Percentiles rank a stretch among this genome's conserved stretches.
Conservation (phyloP, 2,329 filamentous ascomycete species). For the Aspergillus alliaceus region DNA sequence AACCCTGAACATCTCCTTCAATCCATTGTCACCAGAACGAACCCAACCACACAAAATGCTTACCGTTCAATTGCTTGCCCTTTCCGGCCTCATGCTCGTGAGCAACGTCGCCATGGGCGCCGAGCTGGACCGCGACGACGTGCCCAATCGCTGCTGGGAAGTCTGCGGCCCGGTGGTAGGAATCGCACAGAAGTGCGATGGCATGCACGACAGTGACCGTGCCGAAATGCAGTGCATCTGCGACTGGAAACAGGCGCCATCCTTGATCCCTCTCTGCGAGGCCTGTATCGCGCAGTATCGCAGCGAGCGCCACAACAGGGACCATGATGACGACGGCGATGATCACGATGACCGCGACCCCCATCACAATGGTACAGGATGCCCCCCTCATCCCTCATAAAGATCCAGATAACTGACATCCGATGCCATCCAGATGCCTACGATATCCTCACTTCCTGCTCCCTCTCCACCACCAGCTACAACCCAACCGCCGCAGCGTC, state of each 20-base stretch:
- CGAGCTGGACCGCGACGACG: conserved; percentile 29
- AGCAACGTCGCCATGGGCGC: conserved; percentile 22
- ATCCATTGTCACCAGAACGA: background rate
- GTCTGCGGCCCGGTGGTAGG: conserved; percentile 26
- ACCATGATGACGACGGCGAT: conserved; percentile 12
- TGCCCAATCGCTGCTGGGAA: conserved; percentile 28
- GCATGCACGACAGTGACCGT: conserved; percentile 21
- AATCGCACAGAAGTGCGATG: conserved; percentile 25
- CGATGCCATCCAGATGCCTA: conserved; percentile 24
- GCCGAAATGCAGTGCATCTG: conserved; percentile 31
- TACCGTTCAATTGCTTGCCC: conserved; percentile 20
- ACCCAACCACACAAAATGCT: conserved; percentile 18
- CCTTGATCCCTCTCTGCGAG: conserved; percentile 30
- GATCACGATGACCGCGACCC: conserved; percentile 13
- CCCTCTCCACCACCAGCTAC: conserved; percentile 28
- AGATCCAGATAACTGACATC: conserved; percentile 7
- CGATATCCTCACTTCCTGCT: conserved; percentile 30
- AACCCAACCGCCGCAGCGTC: conserved; percentile 23
- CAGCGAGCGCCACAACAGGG: conserved; percentile 10
- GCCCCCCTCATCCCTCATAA: no score
- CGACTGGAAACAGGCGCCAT: conserved; percentile 25
- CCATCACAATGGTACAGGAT: conserved; percentile 28
- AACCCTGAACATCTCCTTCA: background rate
- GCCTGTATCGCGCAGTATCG: conserved; percentile 32
- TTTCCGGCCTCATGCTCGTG: conserved; percentile 26